Conservation (phyloP, 148 eudicot species). For the Vaccinium darrowii region DNA sequence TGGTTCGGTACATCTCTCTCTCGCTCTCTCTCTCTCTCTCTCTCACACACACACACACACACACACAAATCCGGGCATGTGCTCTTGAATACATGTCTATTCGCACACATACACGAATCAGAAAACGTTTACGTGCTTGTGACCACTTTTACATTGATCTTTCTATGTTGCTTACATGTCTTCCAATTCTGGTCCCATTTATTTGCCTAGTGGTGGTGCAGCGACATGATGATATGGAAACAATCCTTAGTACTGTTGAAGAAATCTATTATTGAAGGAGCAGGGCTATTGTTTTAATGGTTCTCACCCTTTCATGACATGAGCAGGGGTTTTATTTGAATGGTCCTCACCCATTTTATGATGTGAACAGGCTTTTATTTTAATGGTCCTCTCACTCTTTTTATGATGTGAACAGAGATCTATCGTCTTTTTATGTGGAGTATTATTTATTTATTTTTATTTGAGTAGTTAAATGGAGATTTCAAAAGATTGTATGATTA, state of each 20-base stretch:
- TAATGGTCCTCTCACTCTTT: too few relatives aligned
- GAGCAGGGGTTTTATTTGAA: too few relatives aligned
- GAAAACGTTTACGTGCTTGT: neutral
- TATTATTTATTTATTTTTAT: neutral
- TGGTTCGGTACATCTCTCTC: slow-evolving; percentile 60
- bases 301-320: too few relatives aligned
- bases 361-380: too few relatives aligned
- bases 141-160: neutral
- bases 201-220: neutral
- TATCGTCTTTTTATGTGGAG: neutral
- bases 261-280: neutral
- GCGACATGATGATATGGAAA: neutral
- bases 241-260: neutral
- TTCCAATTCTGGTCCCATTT: neutral
- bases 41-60: neutral
- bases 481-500: slow-evolving; percentile 7
- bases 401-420: neutral
- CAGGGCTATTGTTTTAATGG: neutral
- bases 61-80: too few relatives aligned
- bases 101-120: neutral
- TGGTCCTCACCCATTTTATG: too few relatives aligned
- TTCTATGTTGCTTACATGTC: neutral
- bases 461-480: neutral
- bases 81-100: too few relatives aligned
- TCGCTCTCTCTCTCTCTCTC: neutral